Percentiles rank a stretch among this genome's conserved stretches.
phyloP scores from a whole-genome alignment of 1,284 basidiomycete species.

The Xerocomus amazonicus region DNA sequence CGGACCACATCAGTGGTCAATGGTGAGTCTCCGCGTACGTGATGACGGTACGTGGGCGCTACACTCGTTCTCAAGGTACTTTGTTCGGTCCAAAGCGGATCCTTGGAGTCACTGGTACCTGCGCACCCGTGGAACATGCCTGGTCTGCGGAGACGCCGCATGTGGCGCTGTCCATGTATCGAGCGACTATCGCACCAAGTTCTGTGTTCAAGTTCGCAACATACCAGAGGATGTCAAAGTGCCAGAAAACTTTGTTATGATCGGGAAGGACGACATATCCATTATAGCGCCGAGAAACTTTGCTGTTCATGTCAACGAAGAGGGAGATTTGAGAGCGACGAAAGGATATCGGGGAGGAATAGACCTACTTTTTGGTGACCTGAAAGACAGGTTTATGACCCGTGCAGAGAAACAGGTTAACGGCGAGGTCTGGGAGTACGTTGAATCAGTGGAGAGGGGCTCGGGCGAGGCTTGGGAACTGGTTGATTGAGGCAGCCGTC shows the following conservation, averaged over 20 bases:
- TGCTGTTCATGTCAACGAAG: neutral
- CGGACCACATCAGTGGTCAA: neutral
- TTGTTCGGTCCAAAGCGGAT: neutral
- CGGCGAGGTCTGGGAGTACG: neutral
- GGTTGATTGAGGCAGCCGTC: neutral
- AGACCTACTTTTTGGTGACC: neutral
- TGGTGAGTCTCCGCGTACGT: neutral
- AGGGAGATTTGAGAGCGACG: neutral
- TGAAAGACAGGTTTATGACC: neutral
- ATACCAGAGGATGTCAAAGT: too few relatives aligned
- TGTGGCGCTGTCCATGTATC: neutral
- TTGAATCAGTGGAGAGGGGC: neutral
- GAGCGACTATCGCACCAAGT: neutral
- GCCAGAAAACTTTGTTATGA: neutral
- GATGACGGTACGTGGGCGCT: neutral
- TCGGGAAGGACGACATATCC: too few relatives aligned
- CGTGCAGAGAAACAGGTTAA: neutral
- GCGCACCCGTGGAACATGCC: neutral
- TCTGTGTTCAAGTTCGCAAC: neutral
- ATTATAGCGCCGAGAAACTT: neutral
- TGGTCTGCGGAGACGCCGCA: neutral
- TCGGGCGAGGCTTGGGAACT: neutral
- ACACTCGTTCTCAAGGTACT: conserved; percentile 1
- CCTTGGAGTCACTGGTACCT: conserved; percentile 2
- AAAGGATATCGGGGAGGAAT: neutral